These are phyloP conservation scores for Calonectria ilicicola DNA, from an alignment of 2,329 filamentous ascomycete species.

Conservation along the genomic window DNA sequence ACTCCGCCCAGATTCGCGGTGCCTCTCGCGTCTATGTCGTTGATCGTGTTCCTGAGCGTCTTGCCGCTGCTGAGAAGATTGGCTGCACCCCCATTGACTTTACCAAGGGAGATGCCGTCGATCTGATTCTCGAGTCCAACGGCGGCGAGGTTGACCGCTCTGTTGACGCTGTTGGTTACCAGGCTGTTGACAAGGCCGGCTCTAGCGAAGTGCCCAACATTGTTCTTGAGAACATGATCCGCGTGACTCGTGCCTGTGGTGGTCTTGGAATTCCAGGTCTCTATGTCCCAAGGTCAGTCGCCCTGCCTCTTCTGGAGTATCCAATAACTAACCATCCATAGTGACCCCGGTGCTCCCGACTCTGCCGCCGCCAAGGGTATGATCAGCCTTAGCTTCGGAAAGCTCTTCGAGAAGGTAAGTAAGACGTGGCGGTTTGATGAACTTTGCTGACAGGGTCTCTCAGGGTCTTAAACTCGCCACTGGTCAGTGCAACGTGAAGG, in stretches of 20 bases:
- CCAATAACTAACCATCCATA: constrained; percentile 40
- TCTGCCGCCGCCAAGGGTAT: constrained; percentile 71
- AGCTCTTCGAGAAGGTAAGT: constrained; percentile 74
- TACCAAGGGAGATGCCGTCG: constrained; percentile 67
- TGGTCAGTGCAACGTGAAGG: constrained; percentile 76
- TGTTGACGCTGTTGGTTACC: constrained; percentile 75
- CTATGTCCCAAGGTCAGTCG: constrained; percentile 51
- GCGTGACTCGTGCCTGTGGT: constrained; percentile 70
- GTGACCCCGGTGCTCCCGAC: constrained; percentile 73
- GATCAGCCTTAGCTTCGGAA: constrained; percentile 74
- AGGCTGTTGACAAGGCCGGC: constrained; percentile 67
- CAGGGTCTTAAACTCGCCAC: constrained; percentile 70
- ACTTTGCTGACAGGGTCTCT: not conserved
- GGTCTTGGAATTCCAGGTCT: constrained; percentile 72
- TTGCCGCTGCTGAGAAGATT: constrained; percentile 71
- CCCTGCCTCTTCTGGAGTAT: not conserved
- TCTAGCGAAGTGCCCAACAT: constrained; percentile 72
- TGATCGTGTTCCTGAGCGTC: constrained; percentile 70
- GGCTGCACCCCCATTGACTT: constrained; percentile 73
- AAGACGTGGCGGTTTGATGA: too few relatives aligned
- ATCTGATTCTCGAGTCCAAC: constrained; percentile 70
- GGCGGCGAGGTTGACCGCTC: constrained; percentile 72
- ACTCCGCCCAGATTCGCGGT: constrained; percentile 70
- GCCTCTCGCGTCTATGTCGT: constrained; percentile 72
- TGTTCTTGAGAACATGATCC: constrained; percentile 73